Conservation (phyloP, 2,329 filamentous ascomycete species). For the Phialemonium atrogriseum region DNA sequence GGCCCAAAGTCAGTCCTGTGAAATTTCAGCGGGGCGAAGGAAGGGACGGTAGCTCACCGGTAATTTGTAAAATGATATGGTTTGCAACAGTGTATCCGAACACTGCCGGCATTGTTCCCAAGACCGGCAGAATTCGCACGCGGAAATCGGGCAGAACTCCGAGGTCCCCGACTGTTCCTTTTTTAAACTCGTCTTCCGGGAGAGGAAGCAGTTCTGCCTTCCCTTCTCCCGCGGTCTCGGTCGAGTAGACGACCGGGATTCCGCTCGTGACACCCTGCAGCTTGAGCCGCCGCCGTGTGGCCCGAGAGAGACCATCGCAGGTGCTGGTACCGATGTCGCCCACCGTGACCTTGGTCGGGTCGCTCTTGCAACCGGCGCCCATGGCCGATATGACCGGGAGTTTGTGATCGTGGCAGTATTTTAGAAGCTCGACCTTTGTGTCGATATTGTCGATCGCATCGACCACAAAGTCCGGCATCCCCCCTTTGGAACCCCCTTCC, state of each 20-base stretch:
- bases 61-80: conserved; percentile 77
- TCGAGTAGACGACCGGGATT: conserved; percentile 88
- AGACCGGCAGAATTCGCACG: conserved; percentile 85
- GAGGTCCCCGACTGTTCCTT: conserved; percentile 78
- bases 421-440: conserved; percentile 83
- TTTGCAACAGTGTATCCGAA: conserved; percentile 91
- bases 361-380: conserved; percentile 92
- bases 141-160: conserved; percentile 88
- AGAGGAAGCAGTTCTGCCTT: conserved; percentile 87
- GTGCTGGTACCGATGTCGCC: conserved; percentile 84
- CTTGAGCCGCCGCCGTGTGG: conserved; percentile 73
- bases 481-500: conserved; percentile 43
- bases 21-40: conserved; percentile 1
- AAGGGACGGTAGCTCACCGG: conserved; percentile 23
- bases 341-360: conserved; percentile 74
- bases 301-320: conserved; percentile 81
- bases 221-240: conserved; percentile 79
- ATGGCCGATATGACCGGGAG: conserved; percentile 87
- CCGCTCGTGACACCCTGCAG: conserved; percentile 70
- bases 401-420: conserved; percentile 73
- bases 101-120: conserved; percentile 95
- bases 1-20: too few species aligned
- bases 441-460: conserved; percentile 99
- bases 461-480: conserved; percentile 76
- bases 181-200: conserved; percentile 77